Conservation (phyloP, 2,329 filamentous ascomycete species). For the Cladophialophora carrionii region DNA sequence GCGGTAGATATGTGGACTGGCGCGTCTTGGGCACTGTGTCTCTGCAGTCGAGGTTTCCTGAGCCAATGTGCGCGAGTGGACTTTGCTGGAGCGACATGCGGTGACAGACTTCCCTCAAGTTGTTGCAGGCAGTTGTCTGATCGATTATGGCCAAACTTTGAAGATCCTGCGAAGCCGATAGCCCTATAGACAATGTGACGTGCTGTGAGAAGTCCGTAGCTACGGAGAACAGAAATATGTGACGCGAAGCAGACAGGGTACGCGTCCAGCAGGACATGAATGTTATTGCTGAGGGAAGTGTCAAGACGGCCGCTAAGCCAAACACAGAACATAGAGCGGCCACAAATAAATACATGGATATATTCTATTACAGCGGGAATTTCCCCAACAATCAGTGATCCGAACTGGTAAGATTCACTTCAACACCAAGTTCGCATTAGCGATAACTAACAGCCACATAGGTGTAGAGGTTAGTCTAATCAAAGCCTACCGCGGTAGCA, state of each 20-base stretch:
- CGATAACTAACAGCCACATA: not conserved
- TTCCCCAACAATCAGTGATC: conserved; percentile 10
- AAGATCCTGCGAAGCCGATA: not conserved
- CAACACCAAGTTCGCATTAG: too few relatives aligned
- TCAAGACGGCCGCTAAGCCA: too few relatives aligned
- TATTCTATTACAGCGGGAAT: too few relatives aligned
- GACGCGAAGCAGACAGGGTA: too few relatives aligned
- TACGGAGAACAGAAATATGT: not conserved
- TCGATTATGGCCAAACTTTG: not conserved
- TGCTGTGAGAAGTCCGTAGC: not conserved
- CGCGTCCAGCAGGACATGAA: too few relatives aligned
- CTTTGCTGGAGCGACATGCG: not conserved
- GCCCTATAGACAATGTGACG: too few relatives aligned
- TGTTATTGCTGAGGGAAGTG: too few relatives aligned
- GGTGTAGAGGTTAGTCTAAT: not conserved
- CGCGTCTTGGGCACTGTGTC: not conserved
- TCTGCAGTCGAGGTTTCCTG: not conserved
- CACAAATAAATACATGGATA: too few relatives aligned
- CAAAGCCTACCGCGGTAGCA: not conserved
- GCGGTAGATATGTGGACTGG: not conserved
- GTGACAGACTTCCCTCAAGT: not conserved
- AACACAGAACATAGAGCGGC: too few relatives aligned
- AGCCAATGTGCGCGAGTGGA: not conserved
- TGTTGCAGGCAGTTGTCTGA: not conserved
- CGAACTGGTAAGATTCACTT: too few relatives aligned